These are phyloP conservation scores for Penicillium pulvis DNA, from an alignment of 495 filamentous ascomycete species.

Conservation along the genomic window DNA sequence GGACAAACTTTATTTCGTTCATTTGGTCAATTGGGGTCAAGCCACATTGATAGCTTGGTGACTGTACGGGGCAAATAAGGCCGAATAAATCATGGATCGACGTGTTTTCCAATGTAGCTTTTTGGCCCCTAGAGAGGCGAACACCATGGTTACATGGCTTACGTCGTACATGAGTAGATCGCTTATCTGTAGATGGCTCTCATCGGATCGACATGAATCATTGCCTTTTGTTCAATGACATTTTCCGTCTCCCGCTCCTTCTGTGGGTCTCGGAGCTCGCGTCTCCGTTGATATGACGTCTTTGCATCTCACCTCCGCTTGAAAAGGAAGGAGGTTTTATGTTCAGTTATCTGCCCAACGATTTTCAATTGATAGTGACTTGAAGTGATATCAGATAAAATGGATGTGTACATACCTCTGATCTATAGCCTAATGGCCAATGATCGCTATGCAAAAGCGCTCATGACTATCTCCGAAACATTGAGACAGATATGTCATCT, in stretches of 20 bases:
- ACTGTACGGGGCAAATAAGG: neutral
- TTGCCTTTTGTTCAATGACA: neutral
- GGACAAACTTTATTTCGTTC: slow-evolving; percentile 1
- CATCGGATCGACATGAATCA: neutral
- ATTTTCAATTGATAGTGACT: neutral
- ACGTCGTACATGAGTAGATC: neutral
- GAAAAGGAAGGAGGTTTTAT: slow-evolving; percentile 1
- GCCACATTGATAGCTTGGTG: neutral
- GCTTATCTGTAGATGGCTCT: neutral
- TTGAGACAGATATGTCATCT: too few species aligned
- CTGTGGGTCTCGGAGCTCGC: slow-evolving; percentile 4
- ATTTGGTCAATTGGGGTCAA: neutral
- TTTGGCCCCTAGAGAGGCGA: neutral
- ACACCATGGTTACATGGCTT: neutral
- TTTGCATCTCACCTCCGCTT: neutral
- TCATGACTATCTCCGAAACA: too few species aligned
- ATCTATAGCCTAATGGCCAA: too few species aligned
- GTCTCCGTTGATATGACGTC: slow-evolving; percentile 5
- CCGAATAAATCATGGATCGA: neutral
- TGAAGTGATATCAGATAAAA: neutral
- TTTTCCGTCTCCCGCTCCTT: neutral
- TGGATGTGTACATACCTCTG: too few species aligned
- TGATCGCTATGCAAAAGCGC: too few species aligned
- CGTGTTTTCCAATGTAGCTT: neutral
- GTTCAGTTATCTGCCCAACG: neutral